A percentile compares a stretch with the other conserved stretches of the same genome.
phyloP scores from a whole-genome alignment of 2,329 filamentous ascomycete genomes.

The Clonostachys rosea region DNA sequence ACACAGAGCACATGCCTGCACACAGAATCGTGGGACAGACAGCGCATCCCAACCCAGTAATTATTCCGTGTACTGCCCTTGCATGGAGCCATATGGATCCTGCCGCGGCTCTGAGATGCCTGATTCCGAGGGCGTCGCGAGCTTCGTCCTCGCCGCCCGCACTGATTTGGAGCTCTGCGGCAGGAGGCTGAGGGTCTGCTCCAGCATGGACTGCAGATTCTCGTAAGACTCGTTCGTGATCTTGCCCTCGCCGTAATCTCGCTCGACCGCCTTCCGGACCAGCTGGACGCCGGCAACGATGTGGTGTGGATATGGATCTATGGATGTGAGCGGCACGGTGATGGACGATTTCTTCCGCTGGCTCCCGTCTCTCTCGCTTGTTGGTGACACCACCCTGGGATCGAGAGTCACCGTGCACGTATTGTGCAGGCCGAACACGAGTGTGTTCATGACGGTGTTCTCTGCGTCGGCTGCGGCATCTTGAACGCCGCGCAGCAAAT shows the following conservation, averaged over 20 bases:
- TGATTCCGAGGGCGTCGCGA: slow-evolving; percentile 4
- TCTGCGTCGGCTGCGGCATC: slow-evolving; percentile 17
- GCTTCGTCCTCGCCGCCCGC: slow-evolving; percentile 16
- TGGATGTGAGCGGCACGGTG: slow-evolving; percentile 19
- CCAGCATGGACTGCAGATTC: slow-evolving; percentile 15
- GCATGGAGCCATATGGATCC: slow-evolving; percentile 6
- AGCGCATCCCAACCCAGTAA: too few species aligned
- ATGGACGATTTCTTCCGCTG: slow-evolving; percentile 2
- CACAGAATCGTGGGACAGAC: too few species aligned
- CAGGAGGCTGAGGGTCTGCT: slow-evolving; percentile 14
- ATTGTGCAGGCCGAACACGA: slow-evolving; percentile 21
- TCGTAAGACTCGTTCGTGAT: slow-evolving; percentile 16
- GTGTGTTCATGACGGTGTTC: slow-evolving; percentile 20
- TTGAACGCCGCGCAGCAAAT: slow-evolving; percentile 13
- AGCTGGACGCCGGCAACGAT: slow-evolving; percentile 20
- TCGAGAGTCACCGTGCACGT: slow-evolving; percentile 9
- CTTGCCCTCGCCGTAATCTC: slow-evolving; percentile 14
- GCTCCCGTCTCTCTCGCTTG: not conserved
- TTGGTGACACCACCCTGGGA: too few species aligned
- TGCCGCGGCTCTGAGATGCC: slow-evolving; percentile 1
- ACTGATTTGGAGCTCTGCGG: slow-evolving; percentile 23
- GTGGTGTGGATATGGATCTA: slow-evolving; percentile 24
- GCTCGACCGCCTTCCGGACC: slow-evolving; percentile 18
- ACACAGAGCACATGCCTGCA: too few species aligned
- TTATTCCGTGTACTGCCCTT: slow-evolving; percentile 4